Conservation (phyloP, 257 asterid species). For the Solanum bulbocastanum region DNA sequence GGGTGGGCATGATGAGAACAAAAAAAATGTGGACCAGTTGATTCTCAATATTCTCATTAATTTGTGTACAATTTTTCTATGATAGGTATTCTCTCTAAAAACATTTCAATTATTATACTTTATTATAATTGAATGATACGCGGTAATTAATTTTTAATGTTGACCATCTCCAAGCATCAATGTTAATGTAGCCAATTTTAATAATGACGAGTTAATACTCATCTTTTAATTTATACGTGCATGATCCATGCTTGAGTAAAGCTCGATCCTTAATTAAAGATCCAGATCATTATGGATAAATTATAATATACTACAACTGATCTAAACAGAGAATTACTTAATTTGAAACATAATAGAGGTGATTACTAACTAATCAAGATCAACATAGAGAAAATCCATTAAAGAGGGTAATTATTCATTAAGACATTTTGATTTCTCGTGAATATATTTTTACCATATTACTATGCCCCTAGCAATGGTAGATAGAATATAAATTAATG, state of each 20-base stretch:
- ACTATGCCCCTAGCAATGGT: neutral
- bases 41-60: neutral
- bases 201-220: neutral
- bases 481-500: neutral
- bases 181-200: neutral
- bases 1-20: neutral
- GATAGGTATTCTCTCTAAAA: too few relatives aligned
- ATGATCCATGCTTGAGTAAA: neutral
- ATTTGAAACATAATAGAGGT: neutral
- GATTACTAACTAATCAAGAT: neutral
- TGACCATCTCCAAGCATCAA: neutral
- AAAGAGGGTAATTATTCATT: neutral
- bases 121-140: neutral
- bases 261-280: neutral
- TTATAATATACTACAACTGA: neutral
- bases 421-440: neutral
- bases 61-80: too few relatives aligned
- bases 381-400: neutral
- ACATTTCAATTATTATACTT: neutral
- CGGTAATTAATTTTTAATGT: neutral
- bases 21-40: too few relatives aligned
- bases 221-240: neutral
- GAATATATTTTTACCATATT: neutral
- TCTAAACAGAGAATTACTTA: neutral
- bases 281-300: neutral